Percentiles rank a stretch among this genome's conserved stretches.
Evolutionary conservation across 805 yeast genomes (phyloP).

Genomic region (Wickerhamiella kurtzmanii): DNA sequence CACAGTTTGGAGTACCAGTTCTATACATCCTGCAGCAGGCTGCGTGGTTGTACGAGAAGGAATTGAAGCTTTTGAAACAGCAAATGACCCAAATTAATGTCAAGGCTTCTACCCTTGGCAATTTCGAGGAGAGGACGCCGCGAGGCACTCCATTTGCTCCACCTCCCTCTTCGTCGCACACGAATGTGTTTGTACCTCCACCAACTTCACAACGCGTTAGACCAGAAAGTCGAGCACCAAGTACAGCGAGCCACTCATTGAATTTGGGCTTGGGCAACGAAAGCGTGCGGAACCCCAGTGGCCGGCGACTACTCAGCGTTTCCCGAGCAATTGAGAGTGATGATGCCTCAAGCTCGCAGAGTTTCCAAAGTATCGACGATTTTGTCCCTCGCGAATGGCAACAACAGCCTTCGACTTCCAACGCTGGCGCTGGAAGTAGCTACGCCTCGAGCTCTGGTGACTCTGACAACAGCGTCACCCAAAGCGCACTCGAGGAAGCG

Average conservation of each 20-base stretch:
- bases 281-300: neutral
- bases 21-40: conserved; percentile 30
- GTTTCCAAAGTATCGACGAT: neutral
- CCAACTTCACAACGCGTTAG: neutral
- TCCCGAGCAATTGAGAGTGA: conserved; percentile 6
- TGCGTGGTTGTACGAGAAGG: conserved; percentile 31
- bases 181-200: neutral
- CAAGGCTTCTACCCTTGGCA: neutral
- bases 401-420: too few species aligned
- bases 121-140: neutral
- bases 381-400: neutral
- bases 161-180: neutral
- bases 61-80: conserved; percentile 25
- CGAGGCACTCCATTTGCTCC: neutral
- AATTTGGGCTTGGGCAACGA: neutral
- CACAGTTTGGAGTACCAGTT: conserved; percentile 26
- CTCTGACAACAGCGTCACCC: conserved; percentile 21
- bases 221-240: neutral
- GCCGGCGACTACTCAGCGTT: conserved; percentile 13
- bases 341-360: neutral
- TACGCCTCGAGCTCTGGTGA: conserved; percentile 5
- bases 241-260: neutral
- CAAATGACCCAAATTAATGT: conserved; percentile 21
- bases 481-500: conserved; percentile 27
- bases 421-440: neutral